Percentiles rank a stretch among this genome's conserved stretches.
These are phyloP conservation scores for Ceratobasidium sp. DNA, from an alignment of 1,284 basidiomycete genomes.

Conservation along the genomic window DNA sequence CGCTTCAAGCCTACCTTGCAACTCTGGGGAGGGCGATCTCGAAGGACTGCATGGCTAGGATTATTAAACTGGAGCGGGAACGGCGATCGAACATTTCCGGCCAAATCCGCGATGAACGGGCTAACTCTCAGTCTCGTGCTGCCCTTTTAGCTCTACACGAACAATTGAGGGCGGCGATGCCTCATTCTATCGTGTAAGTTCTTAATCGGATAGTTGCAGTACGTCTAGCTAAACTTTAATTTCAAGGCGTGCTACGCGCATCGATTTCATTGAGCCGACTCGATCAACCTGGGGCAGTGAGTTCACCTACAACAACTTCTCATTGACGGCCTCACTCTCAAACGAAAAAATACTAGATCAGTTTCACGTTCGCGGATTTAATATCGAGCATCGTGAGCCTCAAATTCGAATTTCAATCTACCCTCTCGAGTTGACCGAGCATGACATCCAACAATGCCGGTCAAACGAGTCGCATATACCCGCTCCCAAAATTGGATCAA, in stretches of 20 bases:
- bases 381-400: background rate
- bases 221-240: no score
- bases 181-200: background rate
- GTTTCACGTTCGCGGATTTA: background rate
- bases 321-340: no score
- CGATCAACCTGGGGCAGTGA: no score
- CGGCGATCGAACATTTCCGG: background rate
- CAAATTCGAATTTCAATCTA: slow-evolving; percentile 18
- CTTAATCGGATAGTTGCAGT: no score
- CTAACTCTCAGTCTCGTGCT: background rate
- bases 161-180: background rate
- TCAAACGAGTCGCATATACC: slow-evolving; percentile 33
- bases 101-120: background rate
- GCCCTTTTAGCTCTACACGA: background rate
- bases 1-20: slow-evolving; percentile 1
- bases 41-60: background rate
- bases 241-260: no score
- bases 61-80: background rate
- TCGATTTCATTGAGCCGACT: no score
- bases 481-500: slow-evolving; percentile 9
- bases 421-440: slow-evolving; percentile 44
- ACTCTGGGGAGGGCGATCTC: background rate
- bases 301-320: no score
- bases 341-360: no score
- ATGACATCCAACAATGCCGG: slow-evolving; percentile 37